Percentiles rank a stretch among this genome's conserved stretches.
These are phyloP conservation scores for Phlebiopsis flavidoalba DNA, from an alignment of 768 basidiomycete species.

Conservation along the genomic window DNA sequence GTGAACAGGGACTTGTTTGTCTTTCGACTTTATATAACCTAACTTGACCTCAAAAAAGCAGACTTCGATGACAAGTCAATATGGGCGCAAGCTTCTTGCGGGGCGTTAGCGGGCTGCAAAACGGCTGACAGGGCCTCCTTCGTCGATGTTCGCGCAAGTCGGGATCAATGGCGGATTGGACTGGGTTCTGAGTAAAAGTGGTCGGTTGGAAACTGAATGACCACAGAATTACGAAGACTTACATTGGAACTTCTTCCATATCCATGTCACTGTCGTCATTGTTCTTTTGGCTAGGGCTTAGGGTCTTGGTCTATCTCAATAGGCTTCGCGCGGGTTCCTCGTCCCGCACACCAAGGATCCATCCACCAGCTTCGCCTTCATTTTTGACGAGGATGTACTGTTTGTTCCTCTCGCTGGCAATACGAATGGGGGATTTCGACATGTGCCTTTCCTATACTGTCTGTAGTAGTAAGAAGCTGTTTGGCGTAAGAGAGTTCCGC, in stretches of 20 bases:
- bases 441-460: constrained; percentile 86
- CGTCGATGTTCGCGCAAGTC: constrained; percentile 62
- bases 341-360: constrained; percentile 90
- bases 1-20: constrained; percentile 48
- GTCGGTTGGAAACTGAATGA: constrained; percentile 18
- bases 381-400: constrained; percentile 96
- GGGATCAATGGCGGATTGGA: constrained; percentile 37
- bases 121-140: constrained; percentile 60
- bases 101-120: constrained; percentile 42
- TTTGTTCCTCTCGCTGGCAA: constrained; percentile 92
- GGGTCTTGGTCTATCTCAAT: constrained; percentile 67
- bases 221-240: constrained; percentile 10
- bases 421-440: constrained; percentile 87
- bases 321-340: constrained; percentile 76
- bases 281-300: constrained; percentile 25
- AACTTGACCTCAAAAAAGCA: too few species aligned
- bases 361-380: constrained; percentile 80
- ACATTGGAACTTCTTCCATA: constrained; percentile 83
- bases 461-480: constrained; percentile 86
- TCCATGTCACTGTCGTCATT: constrained; percentile 45
- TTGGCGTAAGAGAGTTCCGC: constrained; percentile 89
- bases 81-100: constrained; percentile 30
- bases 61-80: too few species aligned
- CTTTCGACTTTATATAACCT: too few species aligned
- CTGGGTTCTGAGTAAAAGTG: constrained; percentile 11